phyloP scores from a whole-genome alignment of 345 rosid genomes.

The Salix suchowensis region DNA sequence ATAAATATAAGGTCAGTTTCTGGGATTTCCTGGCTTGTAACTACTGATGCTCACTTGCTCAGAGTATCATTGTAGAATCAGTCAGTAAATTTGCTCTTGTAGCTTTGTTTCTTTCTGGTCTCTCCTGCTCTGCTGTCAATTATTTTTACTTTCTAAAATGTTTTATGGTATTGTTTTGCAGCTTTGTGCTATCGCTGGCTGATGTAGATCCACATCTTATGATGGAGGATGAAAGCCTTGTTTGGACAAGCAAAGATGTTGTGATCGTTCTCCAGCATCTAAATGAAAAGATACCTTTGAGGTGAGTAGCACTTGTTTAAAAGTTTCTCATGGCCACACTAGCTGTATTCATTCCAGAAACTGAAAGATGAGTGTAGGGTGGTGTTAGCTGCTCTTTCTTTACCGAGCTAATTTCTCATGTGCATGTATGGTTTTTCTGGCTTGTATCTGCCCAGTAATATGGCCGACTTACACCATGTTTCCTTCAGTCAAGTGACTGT shows the following conservation, averaged over 20 bases:
- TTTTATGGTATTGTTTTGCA: conserved; percentile 21
- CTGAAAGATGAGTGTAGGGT: too few relatives aligned
- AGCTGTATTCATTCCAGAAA: not conserved
- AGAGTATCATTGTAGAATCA: too few relatives aligned
- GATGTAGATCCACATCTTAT: conserved; percentile 85
- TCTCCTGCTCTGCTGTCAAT: not conserved
- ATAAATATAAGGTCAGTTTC: too few relatives aligned
- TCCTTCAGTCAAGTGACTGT: not conserved
- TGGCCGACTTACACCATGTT: not conserved
- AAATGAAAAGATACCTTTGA: conserved; percentile 80
- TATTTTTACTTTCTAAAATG: not conserved
- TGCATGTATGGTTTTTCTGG: not conserved
- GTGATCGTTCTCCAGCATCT: conserved; percentile 93
- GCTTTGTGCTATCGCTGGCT: conserved; percentile 90
- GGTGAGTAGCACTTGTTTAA: conserved; percentile 38
- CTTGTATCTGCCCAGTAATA: not conserved
- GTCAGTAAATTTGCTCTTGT: too few relatives aligned
- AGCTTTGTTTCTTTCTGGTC: too few relatives aligned
- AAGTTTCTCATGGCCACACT: not conserved
- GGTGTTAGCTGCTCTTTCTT: too few relatives aligned
- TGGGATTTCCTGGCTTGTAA: too few relatives aligned
- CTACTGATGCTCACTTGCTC: too few relatives aligned
- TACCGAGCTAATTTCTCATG: too few relatives aligned
- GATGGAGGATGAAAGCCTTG: conserved; percentile 99
- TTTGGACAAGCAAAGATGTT: conserved; percentile 92